Evolutionary conservation across 1,284 basidiomycete genomes (phyloP).

Genomic region (Puccinia polysora): DNA sequence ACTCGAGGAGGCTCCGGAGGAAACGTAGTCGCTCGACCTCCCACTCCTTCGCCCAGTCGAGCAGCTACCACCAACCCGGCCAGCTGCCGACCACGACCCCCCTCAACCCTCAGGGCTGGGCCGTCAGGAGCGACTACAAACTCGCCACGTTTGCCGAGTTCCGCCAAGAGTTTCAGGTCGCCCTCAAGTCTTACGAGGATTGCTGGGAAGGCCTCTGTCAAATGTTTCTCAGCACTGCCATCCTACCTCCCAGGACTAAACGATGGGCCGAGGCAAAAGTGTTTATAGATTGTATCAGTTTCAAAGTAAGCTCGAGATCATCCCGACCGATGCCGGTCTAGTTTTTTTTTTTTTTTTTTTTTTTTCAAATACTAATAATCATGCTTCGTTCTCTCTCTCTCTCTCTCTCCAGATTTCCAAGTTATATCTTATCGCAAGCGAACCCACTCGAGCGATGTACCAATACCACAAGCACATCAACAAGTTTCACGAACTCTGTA

Average conservation of each 20-base stretch:
- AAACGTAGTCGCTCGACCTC: constrained; percentile 70
- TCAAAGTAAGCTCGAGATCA: constrained; percentile 69
- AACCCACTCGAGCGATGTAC: constrained; percentile 68
- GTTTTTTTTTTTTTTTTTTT: neutral
- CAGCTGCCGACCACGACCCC: constrained; percentile 57
- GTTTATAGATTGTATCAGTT: constrained; percentile 79
- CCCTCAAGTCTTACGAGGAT: constrained; percentile 82
- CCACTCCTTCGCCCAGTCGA: constrained; percentile 59
- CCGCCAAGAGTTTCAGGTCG: constrained; percentile 79
- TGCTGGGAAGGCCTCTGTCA: constrained; percentile 72
- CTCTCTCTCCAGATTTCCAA: constrained; percentile 66
- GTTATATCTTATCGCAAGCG: constrained; percentile 79
- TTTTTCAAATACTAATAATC: constrained; percentile 1
- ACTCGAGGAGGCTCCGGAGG: constrained; percentile 80
- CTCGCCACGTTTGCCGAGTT: constrained; percentile 94
- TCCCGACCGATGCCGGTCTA: neutral
- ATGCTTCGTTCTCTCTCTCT: constrained; percentile 19
- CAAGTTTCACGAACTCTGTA: constrained; percentile 77
- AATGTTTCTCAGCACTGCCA: constrained; percentile 80
- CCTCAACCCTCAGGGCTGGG: constrained; percentile 81
- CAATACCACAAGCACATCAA: constrained; percentile 78
- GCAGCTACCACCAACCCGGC: constrained; percentile 55
- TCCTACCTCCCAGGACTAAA: constrained; percentile 84
- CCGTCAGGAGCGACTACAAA: constrained; percentile 93
- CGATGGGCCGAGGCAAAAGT: constrained; percentile 98